Evolutionary conservation across 2,329 filamentous ascomycete genomes (phyloP), one percentile per base, ranked within the genome.

Genomic region (Pseudocercospora cruenta): DNA sequence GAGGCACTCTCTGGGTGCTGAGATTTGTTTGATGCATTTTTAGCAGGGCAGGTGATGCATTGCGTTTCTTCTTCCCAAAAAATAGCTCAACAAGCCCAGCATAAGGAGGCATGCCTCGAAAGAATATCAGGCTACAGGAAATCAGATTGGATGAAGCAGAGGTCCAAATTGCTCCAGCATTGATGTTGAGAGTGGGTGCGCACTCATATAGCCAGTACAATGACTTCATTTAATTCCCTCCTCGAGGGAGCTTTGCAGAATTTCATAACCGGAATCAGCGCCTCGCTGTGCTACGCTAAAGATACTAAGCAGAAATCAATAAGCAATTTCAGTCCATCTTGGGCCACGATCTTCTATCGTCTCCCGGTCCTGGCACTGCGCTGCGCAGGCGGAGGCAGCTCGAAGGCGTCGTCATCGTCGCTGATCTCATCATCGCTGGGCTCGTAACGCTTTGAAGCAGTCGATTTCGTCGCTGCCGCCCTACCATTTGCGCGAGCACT

Each of bases 381-480:
- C 62, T 71, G 70, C 31, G 68, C 66, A 47, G 70, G 63, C 10
- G 73, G 73, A 26, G 74, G 73, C 14, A 77, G 74, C 70, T 79
- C 78, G 64, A 79, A 79, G 9, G 78, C 78, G 68, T 78, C 76
- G 57, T 79, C 77, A 45, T 76, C 75, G 61, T 79, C 78, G 58
- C 73, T 75, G 45, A 79, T 79, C 68, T 79, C 78, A 60, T 79
- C 78, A 12, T 79, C 78, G 59, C 75, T 78, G 21, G 80, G 79
- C 60, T 79, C 76, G 33, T 74, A 71, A 67, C 77, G 69, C 68
- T 65, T 71, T 60, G 70, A 60, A 26, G 71, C 62, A 31, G 69
- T 64, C 19, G 67, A 49, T 19, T 64, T 69, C 14, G 68, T 31
- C 14, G 65, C 60, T 8, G 68, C 64, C 19, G 65, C 47, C 36